Percentiles rank a stretch among this genome's conserved stretches.
Conservation (phyloP, 441 rosid genomes). For the Theobroma grandiflorum region DNA sequence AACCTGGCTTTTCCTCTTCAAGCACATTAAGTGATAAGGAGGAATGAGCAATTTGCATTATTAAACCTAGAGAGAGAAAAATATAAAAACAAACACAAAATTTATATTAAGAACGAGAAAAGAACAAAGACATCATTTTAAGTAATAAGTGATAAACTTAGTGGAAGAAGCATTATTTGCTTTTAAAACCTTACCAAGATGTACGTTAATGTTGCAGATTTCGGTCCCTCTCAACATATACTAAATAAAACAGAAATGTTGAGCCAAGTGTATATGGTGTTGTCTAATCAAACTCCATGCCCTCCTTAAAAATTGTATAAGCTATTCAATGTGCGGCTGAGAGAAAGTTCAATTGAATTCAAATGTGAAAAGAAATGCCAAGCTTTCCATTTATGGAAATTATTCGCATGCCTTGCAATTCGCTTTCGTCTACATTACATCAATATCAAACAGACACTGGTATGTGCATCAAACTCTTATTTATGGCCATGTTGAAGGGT, state of each 20-base stretch:
- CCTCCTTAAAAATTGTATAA: constrained; percentile 32
- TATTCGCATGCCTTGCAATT: constrained; percentile 43
- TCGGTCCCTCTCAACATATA: constrained; percentile 9
- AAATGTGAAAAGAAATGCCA: constrained; percentile 11
- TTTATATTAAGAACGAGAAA: constrained; percentile 3
- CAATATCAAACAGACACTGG: constrained; percentile 31
- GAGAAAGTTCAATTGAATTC: constrained; percentile 24
- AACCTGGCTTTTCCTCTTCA: too few relatives aligned
- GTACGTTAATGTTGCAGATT: not conserved
- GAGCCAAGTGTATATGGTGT: constrained; percentile 45
- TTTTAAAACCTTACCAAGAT: constrained; percentile 24
- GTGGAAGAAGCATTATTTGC: constrained; percentile 62
- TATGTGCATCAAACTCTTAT: constrained; percentile 36
- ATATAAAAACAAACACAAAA: not conserved
- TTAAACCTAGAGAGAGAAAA: not conserved
- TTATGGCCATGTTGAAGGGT: constrained; percentile 19
- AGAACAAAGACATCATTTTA: constrained; percentile 19
- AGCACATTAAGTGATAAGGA: too few relatives aligned
- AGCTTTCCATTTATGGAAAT: constrained; percentile 45
- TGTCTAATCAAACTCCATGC: constrained; percentile 46
- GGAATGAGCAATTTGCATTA: too few relatives aligned
- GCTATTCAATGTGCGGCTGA: constrained; percentile 37
- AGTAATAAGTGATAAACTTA: constrained; percentile 34
- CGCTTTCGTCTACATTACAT: constrained; percentile 11
- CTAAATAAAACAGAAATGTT: constrained; percentile 17